Conservation (phyloP, 2,329 filamentous ascomycete genomes). For the Colletotrichum navitas region DNA sequence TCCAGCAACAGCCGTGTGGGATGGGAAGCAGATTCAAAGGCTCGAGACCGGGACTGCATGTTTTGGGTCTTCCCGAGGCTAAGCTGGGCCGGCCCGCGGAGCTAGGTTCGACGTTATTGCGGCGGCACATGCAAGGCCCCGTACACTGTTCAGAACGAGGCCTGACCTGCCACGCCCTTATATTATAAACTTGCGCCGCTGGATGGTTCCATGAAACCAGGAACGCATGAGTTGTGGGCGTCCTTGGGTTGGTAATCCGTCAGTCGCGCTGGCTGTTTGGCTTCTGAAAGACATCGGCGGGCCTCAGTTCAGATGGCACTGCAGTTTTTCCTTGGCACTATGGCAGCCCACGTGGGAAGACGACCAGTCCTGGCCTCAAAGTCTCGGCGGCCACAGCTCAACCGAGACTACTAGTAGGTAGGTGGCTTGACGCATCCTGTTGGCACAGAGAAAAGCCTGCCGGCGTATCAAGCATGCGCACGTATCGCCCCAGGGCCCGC, state of each 20-base stretch:
- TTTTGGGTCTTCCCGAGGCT: too few relatives aligned
- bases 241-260: not conserved
- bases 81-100: too few relatives aligned
- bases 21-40: not conserved
- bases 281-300: constrained; percentile 3
- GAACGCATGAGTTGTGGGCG: not conserved
- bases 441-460: not conserved
- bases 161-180: not conserved
- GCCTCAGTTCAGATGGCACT: constrained; percentile 36
- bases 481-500: constrained; percentile 20
- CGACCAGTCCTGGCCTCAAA: constrained; percentile 1
- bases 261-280: constrained; percentile 8
- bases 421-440: not conserved
- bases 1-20: not conserved
- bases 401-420: not conserved
- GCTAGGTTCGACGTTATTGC: too few relatives aligned
- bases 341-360: constrained; percentile 28
- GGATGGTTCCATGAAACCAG: not conserved
- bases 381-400: constrained; percentile 6
- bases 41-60: not conserved
- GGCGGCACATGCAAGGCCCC: too few relatives aligned
- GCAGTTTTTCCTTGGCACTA: constrained; percentile 26
- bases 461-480: constrained; percentile 17
- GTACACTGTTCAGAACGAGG: not conserved
- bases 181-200: not conserved